Evolutionary conservation across 371 early-diverging fungal genomes (phyloP).

Genomic region (Fennellomyces sp.): DNA sequence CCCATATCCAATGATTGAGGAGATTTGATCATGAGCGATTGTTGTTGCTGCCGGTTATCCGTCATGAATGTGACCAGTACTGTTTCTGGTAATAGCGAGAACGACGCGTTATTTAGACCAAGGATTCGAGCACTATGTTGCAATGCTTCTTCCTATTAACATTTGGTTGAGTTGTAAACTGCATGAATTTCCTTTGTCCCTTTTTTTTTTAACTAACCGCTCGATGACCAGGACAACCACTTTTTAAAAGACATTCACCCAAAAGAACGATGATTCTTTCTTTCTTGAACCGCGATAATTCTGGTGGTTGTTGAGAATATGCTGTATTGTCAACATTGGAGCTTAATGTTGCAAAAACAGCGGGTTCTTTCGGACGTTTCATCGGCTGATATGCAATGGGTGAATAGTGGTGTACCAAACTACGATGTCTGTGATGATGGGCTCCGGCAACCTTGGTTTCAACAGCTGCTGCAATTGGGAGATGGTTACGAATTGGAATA

Average conservation of each 20-base stretch:
- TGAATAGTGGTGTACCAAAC: conserved; percentile 3
- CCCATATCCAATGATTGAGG: conserved; percentile 41
- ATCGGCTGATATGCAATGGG: neutral
- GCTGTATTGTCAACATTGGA: too few species aligned
- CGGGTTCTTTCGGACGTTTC: neutral
- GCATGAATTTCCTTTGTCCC: too few species aligned
- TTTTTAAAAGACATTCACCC: conserved; percentile 36
- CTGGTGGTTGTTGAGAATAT: neutral
- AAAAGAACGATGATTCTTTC: conserved; percentile 15
- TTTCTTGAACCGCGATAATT: neutral
- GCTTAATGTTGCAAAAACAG: neutral
- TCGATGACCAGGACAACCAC: conserved; percentile 49
- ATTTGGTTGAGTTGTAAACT: neutral
- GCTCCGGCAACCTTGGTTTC: neutral
- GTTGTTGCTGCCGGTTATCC: conserved; percentile 4
- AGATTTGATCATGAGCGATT: conserved; percentile 46
- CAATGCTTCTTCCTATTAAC: conserved; percentile 36
- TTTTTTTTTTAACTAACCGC: conserved; percentile 23
- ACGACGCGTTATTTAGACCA: conserved; percentile 25
- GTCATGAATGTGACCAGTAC: conserved; percentile 27
- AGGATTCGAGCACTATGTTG: conserved; percentile 32
- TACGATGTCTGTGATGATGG: conserved; percentile 1
- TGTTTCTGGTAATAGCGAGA: conserved; percentile 47
- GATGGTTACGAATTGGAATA: neutral
- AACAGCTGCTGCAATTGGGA: neutral